Percentiles rank a stretch among this genome's conserved stretches.
Conservation (phyloP, 108 stramenopile genomes). For the Skeletonema tropicum region DNA sequence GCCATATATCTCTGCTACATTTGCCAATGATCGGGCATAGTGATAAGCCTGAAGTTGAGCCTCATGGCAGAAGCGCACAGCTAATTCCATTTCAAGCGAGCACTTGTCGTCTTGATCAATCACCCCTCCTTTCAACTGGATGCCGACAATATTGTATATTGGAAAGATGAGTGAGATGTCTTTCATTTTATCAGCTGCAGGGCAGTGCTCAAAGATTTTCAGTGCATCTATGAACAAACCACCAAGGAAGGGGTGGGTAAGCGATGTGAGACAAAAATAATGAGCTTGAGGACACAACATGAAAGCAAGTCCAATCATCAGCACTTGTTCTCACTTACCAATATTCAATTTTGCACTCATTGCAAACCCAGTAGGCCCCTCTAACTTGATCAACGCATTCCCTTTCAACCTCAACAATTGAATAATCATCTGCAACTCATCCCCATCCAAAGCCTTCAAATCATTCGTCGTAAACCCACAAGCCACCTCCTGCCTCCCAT, state of each 20-base stretch:
- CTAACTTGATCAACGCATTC: constrained; percentile 13
- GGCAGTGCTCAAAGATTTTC: constrained; percentile 42
- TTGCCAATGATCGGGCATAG: constrained; percentile 19
- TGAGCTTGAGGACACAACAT: too few relatives aligned
- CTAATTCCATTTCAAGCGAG: constrained; percentile 34
- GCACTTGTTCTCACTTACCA: too few relatives aligned
- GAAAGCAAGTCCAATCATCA: too few relatives aligned
- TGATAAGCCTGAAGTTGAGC: constrained; percentile 34
- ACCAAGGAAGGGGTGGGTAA: too few relatives aligned
- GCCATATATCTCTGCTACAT: constrained; percentile 18
- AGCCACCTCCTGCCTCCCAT: constrained; percentile 26
- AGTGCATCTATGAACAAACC: constrained; percentile 3
- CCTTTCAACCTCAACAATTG: constrained; percentile 26
- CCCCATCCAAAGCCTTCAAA: constrained; percentile 16
- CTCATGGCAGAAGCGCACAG: constrained; percentile 23
- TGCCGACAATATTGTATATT: constrained; percentile 18
- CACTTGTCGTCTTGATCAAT: constrained; percentile 29
- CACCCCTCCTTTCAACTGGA: constrained; percentile 29
- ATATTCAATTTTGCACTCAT: constrained; percentile 32
- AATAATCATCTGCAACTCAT: constrained; percentile 33
- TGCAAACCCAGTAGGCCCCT: constrained; percentile 24
- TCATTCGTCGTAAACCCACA: constrained; percentile 26
- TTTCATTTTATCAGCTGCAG: constrained; percentile 29
- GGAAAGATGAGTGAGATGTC: constrained; percentile 34
- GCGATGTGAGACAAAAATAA: too few relatives aligned